Conservation (phyloP, 1,284 basidiomycete species). For the Bjerkandera adusta region DNA sequence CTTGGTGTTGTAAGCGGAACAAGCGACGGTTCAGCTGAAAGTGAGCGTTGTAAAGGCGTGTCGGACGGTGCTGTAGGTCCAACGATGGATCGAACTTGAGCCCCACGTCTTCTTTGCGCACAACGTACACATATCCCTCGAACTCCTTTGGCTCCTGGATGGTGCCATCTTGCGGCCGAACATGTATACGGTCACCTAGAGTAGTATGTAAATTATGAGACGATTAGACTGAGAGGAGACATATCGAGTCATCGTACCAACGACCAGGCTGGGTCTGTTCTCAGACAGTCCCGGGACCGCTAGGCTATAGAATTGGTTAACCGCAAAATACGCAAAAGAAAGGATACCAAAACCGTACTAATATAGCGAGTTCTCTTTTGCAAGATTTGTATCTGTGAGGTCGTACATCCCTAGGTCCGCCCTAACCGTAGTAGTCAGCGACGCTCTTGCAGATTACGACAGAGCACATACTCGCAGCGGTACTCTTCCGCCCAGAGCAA, state of each 20-base stretch:
- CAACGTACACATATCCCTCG: slow-evolving; percentile 54
- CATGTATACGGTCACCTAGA: slow-evolving; percentile 52
- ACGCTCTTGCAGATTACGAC: not conserved
- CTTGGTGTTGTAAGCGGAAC: slow-evolving; percentile 54
- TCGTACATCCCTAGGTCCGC: slow-evolving; percentile 57
- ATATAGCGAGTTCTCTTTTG: slow-evolving; percentile 33
- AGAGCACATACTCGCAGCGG: slow-evolving; percentile 49
- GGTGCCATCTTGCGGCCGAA: slow-evolving; percentile 38
- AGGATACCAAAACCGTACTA: slow-evolving; percentile 33
- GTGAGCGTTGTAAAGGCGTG: slow-evolving; percentile 32
- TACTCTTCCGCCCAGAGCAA: slow-evolving; percentile 60
- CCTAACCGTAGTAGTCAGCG: slow-evolving; percentile 28
- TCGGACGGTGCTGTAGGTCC: slow-evolving; percentile 5
- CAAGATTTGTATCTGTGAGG: slow-evolving; percentile 39
- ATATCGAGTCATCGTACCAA: slow-evolving; percentile 38
- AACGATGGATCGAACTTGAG: slow-evolving; percentile 53
- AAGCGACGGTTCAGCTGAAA: slow-evolving; percentile 56
- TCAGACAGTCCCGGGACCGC: slow-evolving; percentile 61
- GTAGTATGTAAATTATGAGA: not conserved
- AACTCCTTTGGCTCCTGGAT: slow-evolving; percentile 42
- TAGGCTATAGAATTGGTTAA: slow-evolving; percentile 38
- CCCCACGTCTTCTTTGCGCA: slow-evolving; percentile 48
- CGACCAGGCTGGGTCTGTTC: slow-evolving; percentile 59
- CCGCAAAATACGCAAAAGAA: not conserved
- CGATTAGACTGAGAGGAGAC: not conserved